Evolutionary conservation across 345 rosid species (phyloP).

Genomic region (Citrus reticulata): DNA sequence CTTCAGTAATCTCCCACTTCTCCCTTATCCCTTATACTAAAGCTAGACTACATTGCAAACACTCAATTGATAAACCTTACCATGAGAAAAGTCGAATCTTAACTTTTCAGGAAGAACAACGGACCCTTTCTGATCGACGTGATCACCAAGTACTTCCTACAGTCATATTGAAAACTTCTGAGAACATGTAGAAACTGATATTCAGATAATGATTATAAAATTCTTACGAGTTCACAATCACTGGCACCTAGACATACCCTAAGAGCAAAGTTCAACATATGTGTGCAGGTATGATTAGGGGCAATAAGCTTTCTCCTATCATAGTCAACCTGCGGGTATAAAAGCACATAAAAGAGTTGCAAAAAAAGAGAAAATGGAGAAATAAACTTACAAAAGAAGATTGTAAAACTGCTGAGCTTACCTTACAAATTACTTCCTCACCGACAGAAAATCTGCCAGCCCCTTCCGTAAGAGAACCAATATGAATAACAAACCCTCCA

Average conservation of each 20-base stretch:
- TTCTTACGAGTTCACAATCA: background rate
- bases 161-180: constrained; percentile 8
- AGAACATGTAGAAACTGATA: background rate
- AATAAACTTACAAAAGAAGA: background rate
- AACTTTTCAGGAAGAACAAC: constrained; percentile 95
- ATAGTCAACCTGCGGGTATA: constrained; percentile 74
- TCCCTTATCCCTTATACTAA: background rate
- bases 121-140: constrained; percentile 97
- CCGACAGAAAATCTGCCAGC: constrained; percentile 54
- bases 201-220: background rate
- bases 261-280: constrained; percentile 95
- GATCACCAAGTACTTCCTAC: constrained; percentile 94
- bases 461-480: constrained; percentile 55
- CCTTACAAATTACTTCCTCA: constrained; percentile 81
- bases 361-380: background rate
- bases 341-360: background rate
- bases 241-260: constrained; percentile 41
- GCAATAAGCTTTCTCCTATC: constrained; percentile 85
- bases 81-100: constrained; percentile 96
- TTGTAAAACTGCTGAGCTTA: constrained; percentile 18
- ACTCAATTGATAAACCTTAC: constrained; percentile 34
- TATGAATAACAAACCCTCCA: constrained; percentile 92
- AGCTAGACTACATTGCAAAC: background rate
- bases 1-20: background rate
- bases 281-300: constrained; percentile 96